phyloP scores from a whole-genome alignment of 305 asterid species.

The Vinca major region DNA sequence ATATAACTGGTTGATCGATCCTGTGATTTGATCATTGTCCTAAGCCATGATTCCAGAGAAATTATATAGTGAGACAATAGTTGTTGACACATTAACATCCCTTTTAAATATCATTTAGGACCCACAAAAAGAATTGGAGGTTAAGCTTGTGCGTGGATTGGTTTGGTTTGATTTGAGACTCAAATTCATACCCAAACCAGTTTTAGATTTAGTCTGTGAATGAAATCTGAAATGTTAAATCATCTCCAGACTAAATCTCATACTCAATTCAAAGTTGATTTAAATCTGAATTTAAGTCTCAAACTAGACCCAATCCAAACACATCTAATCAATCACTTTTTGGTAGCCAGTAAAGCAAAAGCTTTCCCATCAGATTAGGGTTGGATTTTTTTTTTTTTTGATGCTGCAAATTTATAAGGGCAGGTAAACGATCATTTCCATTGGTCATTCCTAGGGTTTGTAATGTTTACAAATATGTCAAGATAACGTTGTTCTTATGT shows the following conservation, averaged over 20 bases:
- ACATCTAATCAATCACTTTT: constrained; percentile 28
- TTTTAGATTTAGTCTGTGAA: too few species aligned
- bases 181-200: too few species aligned
- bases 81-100: constrained; percentile 28
- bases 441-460: background rate
- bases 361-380: constrained; percentile 14
- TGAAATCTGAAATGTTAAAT: too few species aligned
- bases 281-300: too few species aligned
- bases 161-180: too few species aligned
- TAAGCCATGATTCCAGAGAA: constrained; percentile 9
- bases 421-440: constrained; percentile 19
- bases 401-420: background rate
- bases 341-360: constrained; percentile 8
- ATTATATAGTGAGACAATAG: constrained; percentile 13
- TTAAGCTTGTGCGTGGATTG: too few species aligned
- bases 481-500: background rate
- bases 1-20: too few species aligned
- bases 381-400: constrained; percentile 2
- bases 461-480: background rate
- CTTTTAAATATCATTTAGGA: constrained; percentile 34
- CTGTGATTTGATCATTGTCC: background rate
- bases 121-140: constrained; percentile 48
- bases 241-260: too few species aligned
- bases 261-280: too few species aligned
- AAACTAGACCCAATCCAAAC: too few species aligned